Evolutionary conservation across 2,329 filamentous ascomycete genomes (phyloP).

Genomic region (Aspergillus brasiliensis): DNA sequence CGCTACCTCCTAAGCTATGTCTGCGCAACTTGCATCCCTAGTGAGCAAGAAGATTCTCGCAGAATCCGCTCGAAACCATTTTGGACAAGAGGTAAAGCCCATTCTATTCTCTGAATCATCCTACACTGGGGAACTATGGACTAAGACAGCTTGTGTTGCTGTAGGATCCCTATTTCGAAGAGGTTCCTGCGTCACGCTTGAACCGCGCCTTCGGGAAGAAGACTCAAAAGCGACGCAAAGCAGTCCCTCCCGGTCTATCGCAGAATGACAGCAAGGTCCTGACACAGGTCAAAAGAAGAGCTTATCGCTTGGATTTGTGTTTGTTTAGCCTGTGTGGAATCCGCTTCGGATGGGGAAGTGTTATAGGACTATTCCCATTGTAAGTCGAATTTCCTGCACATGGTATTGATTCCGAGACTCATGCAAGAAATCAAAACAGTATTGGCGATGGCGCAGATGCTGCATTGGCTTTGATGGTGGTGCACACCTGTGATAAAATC

Average conservation of each 20-base stretch:
- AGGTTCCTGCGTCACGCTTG: slow-evolving; percentile 72
- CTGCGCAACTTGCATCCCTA: slow-evolving; percentile 29
- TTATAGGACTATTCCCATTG: slow-evolving; percentile 82
- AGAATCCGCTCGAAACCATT: slow-evolving; percentile 43
- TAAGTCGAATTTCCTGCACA: slow-evolving; percentile 53
- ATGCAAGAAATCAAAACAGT: slow-evolving; percentile 41
- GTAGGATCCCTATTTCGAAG: slow-evolving; percentile 89
- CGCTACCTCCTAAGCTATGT: slow-evolving; percentile 24
- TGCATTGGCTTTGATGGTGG: slow-evolving; percentile 73
- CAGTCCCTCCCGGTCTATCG: slow-evolving; percentile 79
- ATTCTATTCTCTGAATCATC: slow-evolving; percentile 1
- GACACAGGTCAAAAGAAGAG: slow-evolving; percentile 80
- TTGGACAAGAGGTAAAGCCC: slow-evolving; percentile 43
- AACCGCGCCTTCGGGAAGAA: slow-evolving; percentile 68
- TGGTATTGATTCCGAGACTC: neutral
- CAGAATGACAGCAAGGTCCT: slow-evolving; percentile 79
- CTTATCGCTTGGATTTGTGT: slow-evolving; percentile 82
- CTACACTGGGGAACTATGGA: neutral
- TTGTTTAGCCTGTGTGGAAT: slow-evolving; percentile 81
- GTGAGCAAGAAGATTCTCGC: slow-evolving; percentile 39
- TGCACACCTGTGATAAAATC: slow-evolving; percentile 70
- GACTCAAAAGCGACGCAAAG: slow-evolving; percentile 81
- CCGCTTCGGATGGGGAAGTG: slow-evolving; percentile 83
- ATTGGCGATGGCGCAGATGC: slow-evolving; percentile 75
- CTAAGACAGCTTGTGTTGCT: slow-evolving; percentile 9